These are phyloP conservation scores for Vigna trinervia DNA, from an alignment of 306 rosid genomes.

Conservation along the genomic window DNA sequence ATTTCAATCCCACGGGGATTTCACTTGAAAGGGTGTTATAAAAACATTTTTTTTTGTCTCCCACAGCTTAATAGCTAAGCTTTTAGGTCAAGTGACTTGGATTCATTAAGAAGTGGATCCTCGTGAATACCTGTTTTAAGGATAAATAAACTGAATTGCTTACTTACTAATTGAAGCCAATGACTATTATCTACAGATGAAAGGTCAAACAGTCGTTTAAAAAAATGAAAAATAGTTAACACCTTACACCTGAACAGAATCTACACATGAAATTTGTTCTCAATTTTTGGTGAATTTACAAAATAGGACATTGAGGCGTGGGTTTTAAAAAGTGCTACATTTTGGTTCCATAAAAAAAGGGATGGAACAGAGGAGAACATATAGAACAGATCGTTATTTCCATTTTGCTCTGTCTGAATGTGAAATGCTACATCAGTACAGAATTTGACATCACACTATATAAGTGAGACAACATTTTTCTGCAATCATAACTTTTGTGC, in stretches of 20 bases:
- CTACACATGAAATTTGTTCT: no score
- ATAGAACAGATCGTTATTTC: neutral
- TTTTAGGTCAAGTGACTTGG: conserved; percentile 1
- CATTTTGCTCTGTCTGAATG: neutral
- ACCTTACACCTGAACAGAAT: no score
- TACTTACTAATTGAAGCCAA: no score
- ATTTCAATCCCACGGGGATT: conserved; percentile 6
- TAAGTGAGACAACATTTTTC: conserved; percentile 10
- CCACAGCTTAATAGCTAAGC: neutral
- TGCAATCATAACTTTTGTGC: conserved; percentile 5
- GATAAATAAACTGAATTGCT: no score
- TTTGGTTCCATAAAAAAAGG: neutral
- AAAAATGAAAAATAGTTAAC: no score
- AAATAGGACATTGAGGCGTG: no score
- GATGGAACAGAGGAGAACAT: neutral
- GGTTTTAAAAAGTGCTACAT: neutral
- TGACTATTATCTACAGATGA: no score
- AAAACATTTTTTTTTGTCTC: neutral
- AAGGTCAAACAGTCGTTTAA: no score
- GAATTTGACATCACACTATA: neutral
- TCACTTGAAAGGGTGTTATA: conserved; percentile 11
- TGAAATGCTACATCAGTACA: neutral
- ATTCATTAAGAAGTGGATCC: no score
- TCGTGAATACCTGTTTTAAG: no score
- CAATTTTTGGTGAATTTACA: no score